phyloP scores from a whole-genome alignment of 768 basidiomycete genomes.

The Hypholoma sublateritium region DNA sequence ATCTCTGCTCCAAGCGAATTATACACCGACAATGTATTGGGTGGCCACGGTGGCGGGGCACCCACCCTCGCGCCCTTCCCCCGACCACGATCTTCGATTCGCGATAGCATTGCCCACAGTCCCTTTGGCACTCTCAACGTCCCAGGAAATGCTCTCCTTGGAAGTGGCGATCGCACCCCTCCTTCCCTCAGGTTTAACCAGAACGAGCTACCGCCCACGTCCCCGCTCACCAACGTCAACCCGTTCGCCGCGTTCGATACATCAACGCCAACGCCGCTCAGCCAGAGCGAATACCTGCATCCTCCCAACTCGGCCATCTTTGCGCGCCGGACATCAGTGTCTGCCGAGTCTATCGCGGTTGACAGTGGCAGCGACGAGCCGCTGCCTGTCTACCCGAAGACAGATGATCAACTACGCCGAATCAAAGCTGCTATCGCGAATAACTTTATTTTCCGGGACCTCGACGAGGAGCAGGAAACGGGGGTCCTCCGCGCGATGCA shows the following conservation, averaged over 20 bases:
- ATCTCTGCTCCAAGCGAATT: slow-evolving; percentile 56
- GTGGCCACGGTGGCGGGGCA: slow-evolving; percentile 27
- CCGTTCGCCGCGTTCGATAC: slow-evolving; percentile 56
- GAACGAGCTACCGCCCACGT: slow-evolving; percentile 60
- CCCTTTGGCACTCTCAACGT: slow-evolving; percentile 82
- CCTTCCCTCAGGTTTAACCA: slow-evolving; percentile 62
- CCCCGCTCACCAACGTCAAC: slow-evolving; percentile 51
- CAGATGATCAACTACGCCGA: slow-evolving; percentile 78
- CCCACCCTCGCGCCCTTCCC: slow-evolving; percentile 58
- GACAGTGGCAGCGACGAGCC: slow-evolving; percentile 64
- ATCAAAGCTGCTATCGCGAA: slow-evolving; percentile 85
- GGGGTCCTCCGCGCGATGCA: slow-evolving; percentile 96
- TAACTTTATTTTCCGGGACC: slow-evolving; percentile 94
- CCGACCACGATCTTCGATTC: slow-evolving; percentile 56
- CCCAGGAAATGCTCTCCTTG: slow-evolving; percentile 74
- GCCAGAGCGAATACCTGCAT: slow-evolving; percentile 66
- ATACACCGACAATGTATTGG: slow-evolving; percentile 52
- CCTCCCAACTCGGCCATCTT: slow-evolving; percentile 77
- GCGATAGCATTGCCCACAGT: slow-evolving; percentile 55
- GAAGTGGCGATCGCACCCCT: slow-evolving; percentile 45
- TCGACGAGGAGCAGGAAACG: slow-evolving; percentile 93
- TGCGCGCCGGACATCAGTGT: slow-evolving; percentile 91
- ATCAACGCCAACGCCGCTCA: slow-evolving; percentile 45
- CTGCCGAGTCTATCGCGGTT: slow-evolving; percentile 93
- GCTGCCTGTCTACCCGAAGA: slow-evolving; percentile 77